Conservation (phyloP, 345 rosid species). For the Salix udensis region DNA sequence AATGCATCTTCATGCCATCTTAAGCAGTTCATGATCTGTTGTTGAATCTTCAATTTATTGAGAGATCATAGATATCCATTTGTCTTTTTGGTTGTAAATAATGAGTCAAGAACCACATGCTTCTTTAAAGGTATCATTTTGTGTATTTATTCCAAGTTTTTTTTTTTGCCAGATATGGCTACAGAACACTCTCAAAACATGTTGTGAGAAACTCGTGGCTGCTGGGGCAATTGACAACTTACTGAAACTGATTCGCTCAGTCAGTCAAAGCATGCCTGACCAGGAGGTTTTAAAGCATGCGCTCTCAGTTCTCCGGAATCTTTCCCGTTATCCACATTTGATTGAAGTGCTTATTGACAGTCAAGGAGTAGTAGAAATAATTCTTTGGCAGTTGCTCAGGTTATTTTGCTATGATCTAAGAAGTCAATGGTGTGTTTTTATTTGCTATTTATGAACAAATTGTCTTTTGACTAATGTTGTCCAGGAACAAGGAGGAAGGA, state of each 20-base stretch:
- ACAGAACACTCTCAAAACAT: slow-evolving; percentile 72
- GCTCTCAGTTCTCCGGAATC: slow-evolving; percentile 70
- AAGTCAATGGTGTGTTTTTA: not conserved
- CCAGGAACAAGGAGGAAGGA: slow-evolving; percentile 90
- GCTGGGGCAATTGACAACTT: slow-evolving; percentile 74
- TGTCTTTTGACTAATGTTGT: not conserved
- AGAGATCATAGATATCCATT: no score
- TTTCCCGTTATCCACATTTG: slow-evolving; percentile 61
- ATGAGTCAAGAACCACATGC: not conserved
- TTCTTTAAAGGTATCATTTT: not conserved
- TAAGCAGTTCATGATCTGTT: not conserved
- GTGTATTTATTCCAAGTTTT: slow-evolving; percentile 7
- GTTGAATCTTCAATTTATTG: not conserved
- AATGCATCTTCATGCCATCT: not conserved
- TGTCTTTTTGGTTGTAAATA: not conserved
- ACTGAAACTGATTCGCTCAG: slow-evolving; percentile 58
- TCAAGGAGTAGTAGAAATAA: slow-evolving; percentile 54
- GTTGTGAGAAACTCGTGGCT: slow-evolving; percentile 81
- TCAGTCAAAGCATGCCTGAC: slow-evolving; percentile 86
- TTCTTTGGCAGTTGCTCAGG: slow-evolving; percentile 74
- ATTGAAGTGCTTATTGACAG: slow-evolving; percentile 50
- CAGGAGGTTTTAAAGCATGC: slow-evolving; percentile 81
- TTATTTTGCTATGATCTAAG: slow-evolving; percentile 13
- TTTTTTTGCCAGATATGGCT: slow-evolving; percentile 47
- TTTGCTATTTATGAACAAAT: not conserved